Conservation (phyloP, 192 early-diverging fungal species). For the Lunasporangiospora selenospora region DNA sequence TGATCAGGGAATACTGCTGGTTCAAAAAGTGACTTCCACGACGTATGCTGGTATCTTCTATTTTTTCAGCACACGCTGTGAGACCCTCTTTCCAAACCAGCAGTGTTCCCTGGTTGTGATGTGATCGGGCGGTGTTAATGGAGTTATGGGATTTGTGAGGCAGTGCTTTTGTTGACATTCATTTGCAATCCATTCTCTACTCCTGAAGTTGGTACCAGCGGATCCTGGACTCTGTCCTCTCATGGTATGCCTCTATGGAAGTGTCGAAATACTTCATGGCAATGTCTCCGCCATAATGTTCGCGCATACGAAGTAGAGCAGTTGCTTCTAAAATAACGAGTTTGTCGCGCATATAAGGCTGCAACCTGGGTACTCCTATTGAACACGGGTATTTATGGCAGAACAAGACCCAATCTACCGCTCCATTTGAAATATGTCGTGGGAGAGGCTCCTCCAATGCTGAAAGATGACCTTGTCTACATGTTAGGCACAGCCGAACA, state of each 20-base stretch:
- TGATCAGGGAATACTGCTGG: too few species aligned
- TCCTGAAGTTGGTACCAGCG: conserved; percentile 17
- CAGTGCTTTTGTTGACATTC: too few species aligned
- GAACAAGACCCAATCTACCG: not conserved
- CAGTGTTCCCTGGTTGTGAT: too few species aligned
- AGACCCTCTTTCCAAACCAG: too few species aligned
- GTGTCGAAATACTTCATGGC: not conserved
- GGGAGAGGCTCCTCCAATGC: conserved; percentile 4
- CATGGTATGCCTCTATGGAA: not conserved
- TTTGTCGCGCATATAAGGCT: not conserved
- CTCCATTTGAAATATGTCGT: not conserved
- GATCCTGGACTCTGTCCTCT: conserved; percentile 12
- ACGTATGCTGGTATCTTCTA: too few species aligned
- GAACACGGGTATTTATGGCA: not conserved
- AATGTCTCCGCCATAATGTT: not conserved
- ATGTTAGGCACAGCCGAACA: conserved; percentile 16
- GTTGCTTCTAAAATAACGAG: not conserved
- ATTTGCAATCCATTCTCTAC: too few species aligned
- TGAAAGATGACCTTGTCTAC: not conserved
- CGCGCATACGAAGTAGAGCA: not conserved
- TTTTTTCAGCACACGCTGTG: too few species aligned
- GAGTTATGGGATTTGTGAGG: too few species aligned
- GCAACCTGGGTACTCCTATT: not conserved
- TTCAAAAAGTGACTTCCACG: too few species aligned
- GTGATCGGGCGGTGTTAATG: too few species aligned